Evolutionary conservation across 805 yeast species (phyloP), one percentile per base, ranked within the genome.

Genomic region (Tetrapisispora taiwanensis): DNA sequence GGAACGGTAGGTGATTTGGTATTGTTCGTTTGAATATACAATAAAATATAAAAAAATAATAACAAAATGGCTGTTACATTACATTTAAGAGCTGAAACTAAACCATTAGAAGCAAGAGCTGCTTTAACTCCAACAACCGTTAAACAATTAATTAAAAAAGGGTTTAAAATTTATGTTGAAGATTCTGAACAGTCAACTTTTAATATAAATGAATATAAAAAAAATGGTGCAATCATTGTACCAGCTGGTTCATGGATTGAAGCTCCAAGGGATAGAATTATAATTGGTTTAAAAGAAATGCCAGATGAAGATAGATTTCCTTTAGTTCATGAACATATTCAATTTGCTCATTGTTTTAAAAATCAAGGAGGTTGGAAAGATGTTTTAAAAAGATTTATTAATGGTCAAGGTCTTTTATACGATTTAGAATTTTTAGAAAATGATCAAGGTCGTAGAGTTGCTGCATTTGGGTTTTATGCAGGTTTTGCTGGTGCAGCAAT

Each of bases 401-500:
- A 76, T 33, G 99, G 99, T 41, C 77, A 84, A 47, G 97, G 98
- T 55, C 74, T 77, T 13, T 75, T 92, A 53, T 92, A 92, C 63
- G 99, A 92, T 64, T 72, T 92, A 53, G 99, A 92, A 70, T 92
- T 92, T 62, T 72, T 92, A 63, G 94, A 85, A 65, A 87, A 92
- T 63, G 96, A 84, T 55, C 80, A 78, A 59, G 97, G 97, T 30
- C 84, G 98, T 73, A 84, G 99, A 69, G 99, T 92, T 26, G 99
- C 99, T 37, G 98, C 98, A 8, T 92, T 92, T 63, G 99, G 99
- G n/a, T 92, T 78, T 73, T 90, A 90, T 65, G 98, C 99, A 37
- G 99, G 99, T n/a, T 92, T 92, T 64, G 98, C 97, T 7, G 99
- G 99, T 59, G 98, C 99, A 30, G 99, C 98, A 30, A 69, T 92